These are phyloP conservation scores for Debaryomycetaceae sp. DNA, from an alignment of 1,139 yeast genomes.

Conservation along the genomic window DNA sequence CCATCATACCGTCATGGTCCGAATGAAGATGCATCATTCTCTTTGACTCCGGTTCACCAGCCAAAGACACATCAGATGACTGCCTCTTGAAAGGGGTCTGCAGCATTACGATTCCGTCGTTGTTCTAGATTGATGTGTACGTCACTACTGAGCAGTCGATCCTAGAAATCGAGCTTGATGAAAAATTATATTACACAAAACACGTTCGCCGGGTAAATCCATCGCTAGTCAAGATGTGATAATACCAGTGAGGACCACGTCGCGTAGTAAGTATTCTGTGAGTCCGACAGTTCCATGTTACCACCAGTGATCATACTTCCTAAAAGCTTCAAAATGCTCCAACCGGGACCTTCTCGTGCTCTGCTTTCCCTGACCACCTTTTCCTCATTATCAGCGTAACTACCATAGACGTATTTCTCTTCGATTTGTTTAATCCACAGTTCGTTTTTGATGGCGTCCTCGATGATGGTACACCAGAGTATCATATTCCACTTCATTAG, in stretches of 20 bases:
- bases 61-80: slow-evolving; percentile 10
- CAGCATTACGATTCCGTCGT: slow-evolving; percentile 6
- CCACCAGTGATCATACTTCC: slow-evolving; percentile 39
- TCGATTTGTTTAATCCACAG: slow-evolving; percentile 53
- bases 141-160: background rate
- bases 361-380: slow-evolving; percentile 21
- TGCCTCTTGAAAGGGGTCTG: slow-evolving; percentile 13
- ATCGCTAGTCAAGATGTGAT: background rate
- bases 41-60: slow-evolving; percentile 7
- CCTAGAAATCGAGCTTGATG: background rate
- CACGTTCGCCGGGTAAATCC: background rate
- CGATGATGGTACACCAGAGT: slow-evolving; percentile 51
- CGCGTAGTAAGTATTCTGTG: slow-evolving; percentile 29
- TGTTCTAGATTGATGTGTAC: too few relatives aligned
- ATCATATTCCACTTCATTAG: slow-evolving; percentile 43
- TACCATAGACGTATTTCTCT: slow-evolving; percentile 32
- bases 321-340: slow-evolving; percentile 26
- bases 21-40: background rate
- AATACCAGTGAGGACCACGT: slow-evolving; percentile 25
- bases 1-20: slow-evolving; percentile 1
- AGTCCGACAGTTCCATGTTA: slow-evolving; percentile 21
- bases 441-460: slow-evolving; percentile 49
- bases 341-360: slow-evolving; percentile 32
- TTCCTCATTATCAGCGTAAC: slow-evolving; percentile 15
- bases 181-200: background rate